A percentile compares a stretch with the other conserved stretches of the same genome.
phyloP scores from a whole-genome alignment of 352 stramenopile species.

The Pythium folliculosum region DNA sequence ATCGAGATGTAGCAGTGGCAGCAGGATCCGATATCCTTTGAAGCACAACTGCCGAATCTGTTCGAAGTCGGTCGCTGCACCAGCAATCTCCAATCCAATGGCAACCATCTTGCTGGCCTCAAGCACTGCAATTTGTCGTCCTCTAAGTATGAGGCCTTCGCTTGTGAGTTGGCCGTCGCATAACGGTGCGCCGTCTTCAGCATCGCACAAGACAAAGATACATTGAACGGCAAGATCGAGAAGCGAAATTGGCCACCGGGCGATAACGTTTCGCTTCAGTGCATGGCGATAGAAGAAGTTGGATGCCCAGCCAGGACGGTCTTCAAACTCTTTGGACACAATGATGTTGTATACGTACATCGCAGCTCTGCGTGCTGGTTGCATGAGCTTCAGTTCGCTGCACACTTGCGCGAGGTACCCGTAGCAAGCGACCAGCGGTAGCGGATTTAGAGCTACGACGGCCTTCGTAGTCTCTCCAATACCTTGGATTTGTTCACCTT shows the following conservation, averaged over 20 bases:
- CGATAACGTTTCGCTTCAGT: constrained; percentile 44
- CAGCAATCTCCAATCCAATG: constrained; percentile 68
- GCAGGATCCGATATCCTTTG: constrained; percentile 65
- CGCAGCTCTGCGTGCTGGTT: constrained; percentile 41
- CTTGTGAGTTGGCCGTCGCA: constrained; percentile 41
- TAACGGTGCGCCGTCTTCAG: constrained; percentile 46
- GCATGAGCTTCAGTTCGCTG: constrained; percentile 33
- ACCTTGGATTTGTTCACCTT: constrained; percentile 59
- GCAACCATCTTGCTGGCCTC: constrained; percentile 51
- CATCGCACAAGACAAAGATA: constrained; percentile 55
- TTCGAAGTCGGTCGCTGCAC: constrained; percentile 47
- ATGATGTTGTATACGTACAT: constrained; percentile 50
- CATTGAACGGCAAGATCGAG: constrained; percentile 53
- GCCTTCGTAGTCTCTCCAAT: constrained; percentile 67
- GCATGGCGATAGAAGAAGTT: constrained; percentile 71
- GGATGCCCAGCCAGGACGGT: constrained; percentile 44
- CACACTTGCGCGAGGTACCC: constrained; percentile 69
- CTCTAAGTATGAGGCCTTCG: constrained; percentile 28
- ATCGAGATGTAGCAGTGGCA: constrained; percentile 67
- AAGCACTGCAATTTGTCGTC: constrained; percentile 41
- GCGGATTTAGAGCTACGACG: constrained; percentile 66
- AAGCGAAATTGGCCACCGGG: constrained; percentile 50
- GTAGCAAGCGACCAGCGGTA: constrained; percentile 66
- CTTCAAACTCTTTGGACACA: constrained; percentile 35
- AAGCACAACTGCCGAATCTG: constrained; percentile 56